Base-by-base conservation (phyloP, 2,329 filamentous ascomycete genomes). In the Fusarium kyushuense region DNA sequence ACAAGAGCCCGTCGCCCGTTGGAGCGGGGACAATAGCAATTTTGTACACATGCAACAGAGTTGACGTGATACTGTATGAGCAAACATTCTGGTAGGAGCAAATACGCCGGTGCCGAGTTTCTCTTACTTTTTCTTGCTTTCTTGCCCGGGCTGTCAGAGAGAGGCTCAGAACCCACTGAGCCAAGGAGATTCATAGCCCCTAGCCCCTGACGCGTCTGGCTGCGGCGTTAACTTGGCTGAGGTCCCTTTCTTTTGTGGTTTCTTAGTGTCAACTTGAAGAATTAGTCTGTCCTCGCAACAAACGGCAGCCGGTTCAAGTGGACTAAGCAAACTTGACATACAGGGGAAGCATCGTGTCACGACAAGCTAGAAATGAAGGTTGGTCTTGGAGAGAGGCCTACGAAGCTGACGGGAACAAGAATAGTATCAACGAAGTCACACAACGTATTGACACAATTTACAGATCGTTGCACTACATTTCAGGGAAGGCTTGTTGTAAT, bases 371-470 rank as follows among this genome's bases (percentile, higher is more conserved):
- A 35, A 43, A 43, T 29, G 16, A 13, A 47, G 30, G 12, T 9
- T 48, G 42, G 27, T 10, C n/a, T 19, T 17, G 17, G 12, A 43
- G 45, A 42, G 45, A 42, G 43, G 36, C 33, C 33, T 40, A 42
- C 51, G 30, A 51, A 52, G 21, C 23, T 36, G 35, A 47, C 17
- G 29, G 38, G 32, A 30, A 69, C 51, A 23, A 63, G 35, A 67
- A 69, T 70, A 69, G 66, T 17, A 67, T 55, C 60, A 46, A 17
- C 5, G 33, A 36, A 19, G 52, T 69, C 17, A 33, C n/a, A 65
- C 59, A 46, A 25, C 45, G n/a, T 33, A 13, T 43, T 19, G 32
- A 27, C 27, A 32, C 49, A 65, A 54, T 61, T 40, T 25, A 57
- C 40, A 27, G 29, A 17, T 25, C 17, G 62, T 70, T 46, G 46